Evolutionary conservation across 176 grass and related monocot species (phyloP).

Genomic region (Carex littledalei): DNA sequence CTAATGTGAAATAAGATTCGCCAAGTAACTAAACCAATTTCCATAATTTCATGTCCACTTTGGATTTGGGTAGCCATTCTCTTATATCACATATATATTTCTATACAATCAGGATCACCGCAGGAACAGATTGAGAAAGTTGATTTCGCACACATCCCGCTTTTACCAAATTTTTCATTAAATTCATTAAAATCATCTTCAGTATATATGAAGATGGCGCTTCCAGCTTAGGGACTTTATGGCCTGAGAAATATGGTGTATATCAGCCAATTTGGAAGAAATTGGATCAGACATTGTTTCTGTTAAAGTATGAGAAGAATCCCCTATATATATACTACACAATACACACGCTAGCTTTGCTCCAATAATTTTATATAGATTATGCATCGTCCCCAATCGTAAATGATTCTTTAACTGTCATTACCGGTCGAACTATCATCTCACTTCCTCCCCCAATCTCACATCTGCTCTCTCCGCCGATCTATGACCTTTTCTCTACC

Average conservation of each 20-base stretch:
- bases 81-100: constrained; percentile 89
- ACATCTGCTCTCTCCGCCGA: too few relatives aligned
- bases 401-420: too few relatives aligned
- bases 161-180: constrained; percentile 34
- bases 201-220: constrained; percentile 58
- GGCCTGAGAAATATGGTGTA: constrained; percentile 95
- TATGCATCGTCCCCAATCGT: too few relatives aligned
- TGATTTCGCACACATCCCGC: constrained; percentile 36
- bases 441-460: too few relatives aligned
- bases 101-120: constrained; percentile 90
- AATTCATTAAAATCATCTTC: constrained; percentile 36
- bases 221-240: constrained; percentile 98
- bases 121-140: constrained; percentile 77
- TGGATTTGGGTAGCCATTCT: constrained; percentile 87
- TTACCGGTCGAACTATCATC: too few relatives aligned
- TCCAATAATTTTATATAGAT: too few relatives aligned
- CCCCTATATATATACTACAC: neutral
- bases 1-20: constrained; percentile 89
- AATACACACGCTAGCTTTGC: too few relatives aligned
- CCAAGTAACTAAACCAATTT: constrained; percentile 95
- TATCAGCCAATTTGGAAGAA: constrained; percentile 91
- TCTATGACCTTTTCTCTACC: too few relatives aligned
- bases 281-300: constrained; percentile 69
- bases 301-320: constrained; percentile 30
- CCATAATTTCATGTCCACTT: constrained; percentile 95